Conservation (phyloP, 257 asterid species). For the Echites panduratus region DNA sequence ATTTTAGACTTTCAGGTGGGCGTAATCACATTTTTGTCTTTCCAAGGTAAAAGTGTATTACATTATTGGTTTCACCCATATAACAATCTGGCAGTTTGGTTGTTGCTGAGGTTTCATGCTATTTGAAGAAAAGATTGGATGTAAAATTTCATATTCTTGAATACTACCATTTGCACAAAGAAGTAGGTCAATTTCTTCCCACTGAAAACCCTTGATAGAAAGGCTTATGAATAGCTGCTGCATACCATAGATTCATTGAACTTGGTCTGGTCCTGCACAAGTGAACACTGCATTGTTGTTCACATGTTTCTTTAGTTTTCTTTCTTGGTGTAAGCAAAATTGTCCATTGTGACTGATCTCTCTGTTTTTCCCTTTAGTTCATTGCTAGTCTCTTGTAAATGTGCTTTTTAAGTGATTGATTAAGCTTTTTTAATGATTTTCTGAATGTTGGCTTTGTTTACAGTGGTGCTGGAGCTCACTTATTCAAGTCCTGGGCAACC, state of each 20-base stretch:
- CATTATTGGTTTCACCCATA: constrained; percentile 7
- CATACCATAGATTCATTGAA: not conserved
- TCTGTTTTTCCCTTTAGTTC: not conserved
- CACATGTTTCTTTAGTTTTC: not conserved
- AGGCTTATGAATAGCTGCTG: not conserved
- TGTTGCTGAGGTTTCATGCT: constrained; percentile 3
- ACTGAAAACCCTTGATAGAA: not conserved
- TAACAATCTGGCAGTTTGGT: constrained; percentile 4
- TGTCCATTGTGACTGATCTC: not conserved
- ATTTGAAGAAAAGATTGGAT: not conserved
- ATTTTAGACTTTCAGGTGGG: constrained; percentile 90
- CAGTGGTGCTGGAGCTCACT: constrained; percentile 99
- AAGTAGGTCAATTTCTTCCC: not conserved
- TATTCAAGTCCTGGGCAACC: constrained; percentile 91
- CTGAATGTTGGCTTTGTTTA: constrained; percentile 9
- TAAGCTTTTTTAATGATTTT: not conserved
- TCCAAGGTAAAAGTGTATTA: constrained; percentile 57
- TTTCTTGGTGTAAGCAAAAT: too few relatives aligned
- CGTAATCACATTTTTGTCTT: constrained; percentile 87
- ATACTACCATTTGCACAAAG: not conserved
- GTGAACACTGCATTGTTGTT: not conserved
- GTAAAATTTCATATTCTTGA: not conserved
- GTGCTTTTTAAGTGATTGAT: not conserved
- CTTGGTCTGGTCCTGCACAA: not conserved
- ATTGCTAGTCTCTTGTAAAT: not conserved